phyloP scores from a whole-genome alignment of 805 yeast species.

The Candida pseudoglaebosa region DNA sequence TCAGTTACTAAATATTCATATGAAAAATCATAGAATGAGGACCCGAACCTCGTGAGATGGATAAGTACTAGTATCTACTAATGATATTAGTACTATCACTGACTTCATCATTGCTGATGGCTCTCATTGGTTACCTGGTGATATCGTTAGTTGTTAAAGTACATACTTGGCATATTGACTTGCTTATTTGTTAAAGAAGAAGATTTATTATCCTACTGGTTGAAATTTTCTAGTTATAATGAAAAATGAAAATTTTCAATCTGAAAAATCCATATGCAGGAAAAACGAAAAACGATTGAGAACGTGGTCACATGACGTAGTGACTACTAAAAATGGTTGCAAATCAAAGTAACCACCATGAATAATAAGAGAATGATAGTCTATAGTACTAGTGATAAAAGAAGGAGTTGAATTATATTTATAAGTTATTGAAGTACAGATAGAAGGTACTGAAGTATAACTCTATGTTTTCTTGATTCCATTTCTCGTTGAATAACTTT shows the following conservation, averaged over 20 bases:
- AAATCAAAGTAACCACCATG: too few species aligned
- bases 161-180: constrained; percentile 6
- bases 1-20: constrained; percentile 53
- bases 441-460: too few species aligned
- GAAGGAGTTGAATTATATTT: too few species aligned
- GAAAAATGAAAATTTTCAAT: neutral
- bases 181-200: neutral
- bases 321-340: constrained; percentile 1
- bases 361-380: neutral
- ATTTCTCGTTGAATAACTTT: too few species aligned
- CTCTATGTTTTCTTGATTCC: too few species aligned
- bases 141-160: neutral
- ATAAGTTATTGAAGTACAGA: too few species aligned
- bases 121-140: too few species aligned
- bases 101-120: too few species aligned
- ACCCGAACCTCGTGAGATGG: constrained; percentile 59
- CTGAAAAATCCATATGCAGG: neutral
- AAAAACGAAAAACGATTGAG: neutral
- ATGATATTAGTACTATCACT: neutral
- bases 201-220: neutral
- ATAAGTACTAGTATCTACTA: neutral
- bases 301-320: neutral
- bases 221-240: neutral
- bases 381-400: neutral
- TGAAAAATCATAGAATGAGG: constrained; percentile 43